phyloP scores from a whole-genome alignment of 2,329 filamentous ascomycete genomes.

The Geosmithia putterillii region DNA sequence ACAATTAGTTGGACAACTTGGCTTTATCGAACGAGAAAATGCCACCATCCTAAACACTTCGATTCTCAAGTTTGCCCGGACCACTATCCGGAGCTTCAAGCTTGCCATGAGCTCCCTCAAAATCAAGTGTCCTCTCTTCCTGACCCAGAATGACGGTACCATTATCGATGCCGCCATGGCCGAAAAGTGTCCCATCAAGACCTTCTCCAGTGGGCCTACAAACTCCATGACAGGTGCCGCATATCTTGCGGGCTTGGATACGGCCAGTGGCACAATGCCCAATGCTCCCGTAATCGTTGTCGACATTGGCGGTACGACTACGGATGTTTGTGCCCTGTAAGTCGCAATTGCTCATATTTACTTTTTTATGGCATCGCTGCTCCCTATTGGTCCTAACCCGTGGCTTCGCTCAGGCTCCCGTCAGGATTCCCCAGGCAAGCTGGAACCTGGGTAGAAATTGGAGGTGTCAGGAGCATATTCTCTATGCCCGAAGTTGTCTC shows the following conservation, averaged over 20 bases:
- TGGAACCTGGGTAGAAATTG: conserved; percentile 48
- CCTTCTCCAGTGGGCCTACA: conserved; percentile 50
- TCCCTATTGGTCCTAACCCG: neutral
- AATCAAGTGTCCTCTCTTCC: conserved; percentile 40
- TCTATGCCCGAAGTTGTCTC: conserved; percentile 44
- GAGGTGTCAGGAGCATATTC: conserved; percentile 51
- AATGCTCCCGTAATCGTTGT: conserved; percentile 41
- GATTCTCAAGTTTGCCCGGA: conserved; percentile 43
- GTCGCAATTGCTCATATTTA: too few species aligned
- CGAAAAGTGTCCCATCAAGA: conserved; percentile 44
- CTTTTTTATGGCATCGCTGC: neutral
- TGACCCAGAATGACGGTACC: conserved; percentile 54
- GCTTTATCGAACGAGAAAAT: conserved; percentile 50
- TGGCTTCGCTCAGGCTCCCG: conserved; percentile 29
- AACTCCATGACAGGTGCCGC: conserved; percentile 53
- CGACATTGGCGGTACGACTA: conserved; percentile 55
- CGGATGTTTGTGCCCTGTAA: conserved; percentile 31
- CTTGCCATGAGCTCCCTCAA: conserved; percentile 35
- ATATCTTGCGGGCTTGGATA: conserved; percentile 25
- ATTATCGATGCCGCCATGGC: conserved; percentile 41
- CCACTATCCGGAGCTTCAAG: conserved; percentile 43
- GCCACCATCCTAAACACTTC: conserved; percentile 52
- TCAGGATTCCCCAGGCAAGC: conserved; percentile 50
- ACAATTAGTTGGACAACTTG: conserved; percentile 29
- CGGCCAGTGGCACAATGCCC: conserved; percentile 11